Evolutionary conservation across 2,329 filamentous ascomycete genomes (phyloP), one percentile per base, ranked within the genome.

Genomic region (Peltaster fructicola): DNA sequence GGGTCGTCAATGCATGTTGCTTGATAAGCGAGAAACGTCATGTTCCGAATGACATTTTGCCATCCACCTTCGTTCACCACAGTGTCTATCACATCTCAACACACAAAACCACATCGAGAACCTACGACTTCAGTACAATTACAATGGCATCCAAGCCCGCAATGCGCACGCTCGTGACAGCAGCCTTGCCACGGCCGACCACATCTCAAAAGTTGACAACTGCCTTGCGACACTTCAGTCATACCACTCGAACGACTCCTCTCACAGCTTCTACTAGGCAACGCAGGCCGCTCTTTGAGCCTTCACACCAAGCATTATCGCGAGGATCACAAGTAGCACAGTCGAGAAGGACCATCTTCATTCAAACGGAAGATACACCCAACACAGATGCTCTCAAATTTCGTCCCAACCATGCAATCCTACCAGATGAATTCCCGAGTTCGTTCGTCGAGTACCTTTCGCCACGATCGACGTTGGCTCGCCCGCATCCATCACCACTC

Each of bases 321-420:
- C 54, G 50, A 31, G 28, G 29, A 24, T 18, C 34, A 17, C 32
- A 37, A 18, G 29, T 35, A 14, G 25, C 35, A 11, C 38, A 43
- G 30, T 35, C 42, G 9, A 33, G 35, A 24, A 73, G 85, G 36
- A 82, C 72, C 13, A 91, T 98, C 52, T 98, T 95, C 60, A 98
- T 98, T 46, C 88, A 98, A 56, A 95, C 85, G 4, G 85, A 95
- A 48, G 68, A 66, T 37, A 98, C 88, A 1, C 88, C 88, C 14
- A 98, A 98, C 54, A 63, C 72, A n/a, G 82, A 95, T 57, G 84
- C 68, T 47, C 50, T 95, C 44, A 98, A 98, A 57, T 98, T 98
- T 56, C 67, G 90, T 18, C 88, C 88, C 2, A 92, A 93, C 54
- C 73, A 81, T 52, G 68, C 68, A 18, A 71, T 98, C 25, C 66